phyloP scores from a whole-genome alignment of 495 filamentous ascomycete species.

The Cladorrhinum samala region DNA sequence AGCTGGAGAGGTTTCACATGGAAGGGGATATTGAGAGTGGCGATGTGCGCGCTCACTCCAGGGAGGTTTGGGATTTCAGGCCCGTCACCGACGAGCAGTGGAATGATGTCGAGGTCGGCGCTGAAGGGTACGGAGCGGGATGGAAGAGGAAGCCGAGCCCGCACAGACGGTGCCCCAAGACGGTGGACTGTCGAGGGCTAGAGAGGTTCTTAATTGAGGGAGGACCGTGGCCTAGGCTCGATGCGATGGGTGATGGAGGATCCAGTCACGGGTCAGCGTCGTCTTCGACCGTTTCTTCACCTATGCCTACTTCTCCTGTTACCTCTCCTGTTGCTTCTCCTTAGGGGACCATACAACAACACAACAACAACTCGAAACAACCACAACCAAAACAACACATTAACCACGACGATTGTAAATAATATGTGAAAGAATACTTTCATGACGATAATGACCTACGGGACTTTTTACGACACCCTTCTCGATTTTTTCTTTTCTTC shows the following conservation, averaged over 20 bases:
- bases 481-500: not conserved
- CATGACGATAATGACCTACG: not conserved
- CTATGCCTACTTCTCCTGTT: not conserved
- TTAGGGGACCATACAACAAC: not conserved
- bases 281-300: not conserved
- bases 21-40: constrained; percentile 43
- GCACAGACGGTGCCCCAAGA: constrained; percentile 17
- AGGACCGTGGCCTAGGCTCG: constrained; percentile 32
- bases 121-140: not conserved
- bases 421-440: not conserved
- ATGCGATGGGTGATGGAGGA: not conserved
- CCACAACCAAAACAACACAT: no score
- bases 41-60: constrained; percentile 27
- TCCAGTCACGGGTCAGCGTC: not conserved
- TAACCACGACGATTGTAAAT: not conserved
- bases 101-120: constrained; percentile 23
- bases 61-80: constrained; percentile 41
- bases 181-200: constrained; percentile 36
- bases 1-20: constrained; percentile 37
- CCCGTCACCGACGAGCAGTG: constrained; percentile 39
- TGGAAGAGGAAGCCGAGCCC: not conserved
- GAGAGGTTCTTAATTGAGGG: constrained; percentile 38
- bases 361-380: not conserved
- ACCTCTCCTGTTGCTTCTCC: not conserved
- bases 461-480: not conserved